These are phyloP conservation scores for Auriculariales sp. DNA, from an alignment of 768 basidiomycete species.

Conservation along the genomic window DNA sequence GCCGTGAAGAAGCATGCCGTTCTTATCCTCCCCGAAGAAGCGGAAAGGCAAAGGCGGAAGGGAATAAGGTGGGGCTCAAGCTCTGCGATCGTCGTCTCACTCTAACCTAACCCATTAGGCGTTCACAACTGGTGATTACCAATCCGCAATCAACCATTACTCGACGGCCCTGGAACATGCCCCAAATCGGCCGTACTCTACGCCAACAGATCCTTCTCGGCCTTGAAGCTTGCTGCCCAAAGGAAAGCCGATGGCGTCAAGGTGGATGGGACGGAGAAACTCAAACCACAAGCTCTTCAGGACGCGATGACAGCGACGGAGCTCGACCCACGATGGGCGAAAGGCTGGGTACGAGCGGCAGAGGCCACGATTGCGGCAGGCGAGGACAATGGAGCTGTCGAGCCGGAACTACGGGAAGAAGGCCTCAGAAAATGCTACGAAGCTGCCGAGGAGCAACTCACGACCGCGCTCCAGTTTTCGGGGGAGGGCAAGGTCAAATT, in stretches of 20 bases:
- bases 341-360: neutral
- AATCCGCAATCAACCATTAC: neutral
- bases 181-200: neutral
- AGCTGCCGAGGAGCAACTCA: neutral
- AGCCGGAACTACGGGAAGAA: neutral
- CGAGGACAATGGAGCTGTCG: neutral
- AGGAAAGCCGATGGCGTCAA: neutral
- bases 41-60: neutral
- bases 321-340: neutral
- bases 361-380: neutral
- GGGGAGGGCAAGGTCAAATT: neutral
- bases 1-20: neutral
- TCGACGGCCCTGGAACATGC: neutral
- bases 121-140: neutral
- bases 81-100: too few species aligned
- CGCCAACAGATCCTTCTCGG: neutral
- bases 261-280: neutral
- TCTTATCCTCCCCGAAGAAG: neutral
- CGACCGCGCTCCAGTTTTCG: neutral
- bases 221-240: neutral
- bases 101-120: neutral
- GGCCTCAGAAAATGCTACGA: neutral
- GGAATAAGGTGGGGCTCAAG: constrained; percentile 1
- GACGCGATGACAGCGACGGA: neutral
- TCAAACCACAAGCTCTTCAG: neutral